phyloP scores from a whole-genome alignment of 176 grass and related monocot genomes.

The Oryza longistaminata region DNA sequence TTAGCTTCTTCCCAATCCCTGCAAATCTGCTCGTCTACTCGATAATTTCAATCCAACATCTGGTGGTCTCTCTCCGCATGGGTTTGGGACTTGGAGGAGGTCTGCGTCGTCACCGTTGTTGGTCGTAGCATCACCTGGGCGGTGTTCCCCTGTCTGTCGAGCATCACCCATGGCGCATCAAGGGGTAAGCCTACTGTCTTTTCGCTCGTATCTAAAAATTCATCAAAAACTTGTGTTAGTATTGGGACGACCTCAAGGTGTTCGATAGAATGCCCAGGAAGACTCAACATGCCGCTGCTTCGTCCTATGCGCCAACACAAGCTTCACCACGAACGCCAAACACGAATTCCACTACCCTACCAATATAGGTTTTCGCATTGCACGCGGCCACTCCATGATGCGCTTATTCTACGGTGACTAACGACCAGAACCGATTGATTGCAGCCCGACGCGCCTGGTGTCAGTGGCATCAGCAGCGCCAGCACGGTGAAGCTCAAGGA shows the following conservation, averaged over 20 bases:
- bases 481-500: constrained; percentile 55
- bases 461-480: background rate
- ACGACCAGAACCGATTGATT: background rate
- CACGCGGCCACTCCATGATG: too few species aligned
- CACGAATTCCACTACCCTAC: background rate
- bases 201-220: too few species aligned
- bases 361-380: too few species aligned
- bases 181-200: background rate
- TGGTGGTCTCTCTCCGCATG: too few species aligned
- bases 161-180: background rate
- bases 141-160: background rate
- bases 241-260: background rate
- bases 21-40: too few species aligned
- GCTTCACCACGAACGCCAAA: background rate
- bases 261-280: constrained; percentile 17
- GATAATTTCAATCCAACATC: too few species aligned
- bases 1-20: too few species aligned
- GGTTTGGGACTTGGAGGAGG: too few species aligned
- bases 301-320: background rate
- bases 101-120: too few species aligned
- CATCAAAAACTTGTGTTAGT: background rate
- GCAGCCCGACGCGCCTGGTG: constrained; percentile 2
- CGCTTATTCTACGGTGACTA: background rate
- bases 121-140: too few species aligned
- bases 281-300: too few species aligned